These are phyloP conservation scores for Coniophora puteana DNA, from an alignment of 1,284 basidiomycete genomes.

Conservation along the genomic window DNA sequence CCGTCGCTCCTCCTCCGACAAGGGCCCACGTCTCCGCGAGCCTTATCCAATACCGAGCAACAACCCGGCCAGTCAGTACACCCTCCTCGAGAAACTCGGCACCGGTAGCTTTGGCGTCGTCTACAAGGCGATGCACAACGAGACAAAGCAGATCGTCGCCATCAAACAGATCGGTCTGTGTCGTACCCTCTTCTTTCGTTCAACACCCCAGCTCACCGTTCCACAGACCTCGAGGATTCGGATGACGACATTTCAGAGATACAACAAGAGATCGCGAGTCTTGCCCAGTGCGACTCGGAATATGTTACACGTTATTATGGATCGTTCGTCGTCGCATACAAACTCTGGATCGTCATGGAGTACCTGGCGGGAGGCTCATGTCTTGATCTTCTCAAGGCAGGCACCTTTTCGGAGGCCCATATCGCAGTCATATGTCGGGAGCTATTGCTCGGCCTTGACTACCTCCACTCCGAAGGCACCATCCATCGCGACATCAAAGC, in stretches of 20 bases:
- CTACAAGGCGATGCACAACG: constrained; percentile 95
- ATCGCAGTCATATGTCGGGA: constrained; percentile 95
- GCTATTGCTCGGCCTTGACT: constrained; percentile 90
- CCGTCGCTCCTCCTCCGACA: constrained; percentile 37
- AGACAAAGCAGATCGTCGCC: constrained; percentile 91
- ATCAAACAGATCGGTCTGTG: constrained; percentile 94
- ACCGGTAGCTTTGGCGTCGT: constrained; percentile 98
- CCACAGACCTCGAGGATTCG: constrained; percentile 77
- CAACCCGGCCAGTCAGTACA: constrained; percentile 88
- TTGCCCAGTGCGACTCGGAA: constrained; percentile 94
- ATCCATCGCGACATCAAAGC: constrained; percentile 99
- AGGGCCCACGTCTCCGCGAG: constrained; percentile 41
- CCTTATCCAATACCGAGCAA: constrained; percentile 67
- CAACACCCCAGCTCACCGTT: neutral
- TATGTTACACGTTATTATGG: constrained; percentile 97
- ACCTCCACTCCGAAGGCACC: constrained; percentile 91
- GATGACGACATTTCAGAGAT: constrained; percentile 97
- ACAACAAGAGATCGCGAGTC: constrained; percentile 94
- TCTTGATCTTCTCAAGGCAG: constrained; percentile 91
- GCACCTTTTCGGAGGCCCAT: constrained; percentile 86
- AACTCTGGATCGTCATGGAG: constrained; percentile 99
- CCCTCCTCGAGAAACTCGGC: constrained; percentile 91
- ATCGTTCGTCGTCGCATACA: constrained; percentile 94
- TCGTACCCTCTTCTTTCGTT: constrained; percentile 5
- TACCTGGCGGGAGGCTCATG: constrained; percentile 98